Base-by-base conservation (phyloP, 2,329 filamentous ascomycete genomes). In the Knufia petricola region DNA sequence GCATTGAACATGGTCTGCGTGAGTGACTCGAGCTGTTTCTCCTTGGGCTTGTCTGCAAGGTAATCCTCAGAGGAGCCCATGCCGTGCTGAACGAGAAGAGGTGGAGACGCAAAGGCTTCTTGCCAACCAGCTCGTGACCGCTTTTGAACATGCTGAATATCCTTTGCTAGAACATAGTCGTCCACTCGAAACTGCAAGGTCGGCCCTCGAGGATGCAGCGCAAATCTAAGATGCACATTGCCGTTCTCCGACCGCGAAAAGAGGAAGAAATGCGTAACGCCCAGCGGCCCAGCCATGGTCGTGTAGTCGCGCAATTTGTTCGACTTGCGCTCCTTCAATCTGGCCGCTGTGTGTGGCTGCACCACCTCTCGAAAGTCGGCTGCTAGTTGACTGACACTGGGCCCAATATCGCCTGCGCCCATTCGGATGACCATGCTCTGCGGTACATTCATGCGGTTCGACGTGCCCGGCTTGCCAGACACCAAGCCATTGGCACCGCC, bases 361-460 rank as follows among this genome's bases (percentile, higher is more conserved):
- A 98, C 94, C 71, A 96, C 90, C 48, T 77, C 76, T 59, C 92
- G 82, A 51, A 96, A 85, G 70, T 98, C 92, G 59, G 85, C 82
- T 19, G 90, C 89, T 59, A 98, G 74, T 69, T 96, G 89, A 64
- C 84, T 90, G 60, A 98, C 78, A 65, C 85, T 94, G 51, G 87
- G 80, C 50, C 92, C 92, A 46, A 98, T 87, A 64, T 95, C 87
- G 60, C 88, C 85, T 59, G 89, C 90, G 60, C 92, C 92, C 61
- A 95, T 89, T 58, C 92, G 86, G 67, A 98, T 95, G 50, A 98
- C 90, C 90, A 98, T 95, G 65, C 85, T 94, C 75, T 95, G 95
- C 28, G 92, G 92, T 20, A 42, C 8, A 17, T 31, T 21, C 45
- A 81, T 76, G 55, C 81, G 79, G 46, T 77, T 73, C 50, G 79